A percentile compares a stretch with the other conserved stretches of the same genome.
These are phyloP conservation scores for Gonapodya prolifera DNA, from an alignment of 192 early-diverging fungal genomes.

Conservation along the genomic window DNA sequence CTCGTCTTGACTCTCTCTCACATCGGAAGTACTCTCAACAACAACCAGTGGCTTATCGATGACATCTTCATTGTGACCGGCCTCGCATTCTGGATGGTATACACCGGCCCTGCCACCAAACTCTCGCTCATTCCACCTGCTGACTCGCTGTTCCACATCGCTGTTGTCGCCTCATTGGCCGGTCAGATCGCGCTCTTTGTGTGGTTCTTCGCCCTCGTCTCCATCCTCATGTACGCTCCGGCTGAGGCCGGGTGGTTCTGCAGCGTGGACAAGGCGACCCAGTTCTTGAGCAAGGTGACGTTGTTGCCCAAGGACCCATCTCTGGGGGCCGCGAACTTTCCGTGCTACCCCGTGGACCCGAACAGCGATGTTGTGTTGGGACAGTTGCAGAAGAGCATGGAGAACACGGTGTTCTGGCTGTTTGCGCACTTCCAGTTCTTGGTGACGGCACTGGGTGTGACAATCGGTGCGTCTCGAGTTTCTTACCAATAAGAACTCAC, in stretches of 20 bases:
- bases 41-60: conserved; percentile 40
- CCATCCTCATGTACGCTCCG: conserved; percentile 1
- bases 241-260: conserved; percentile 22
- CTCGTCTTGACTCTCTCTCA: conserved; percentile 19
- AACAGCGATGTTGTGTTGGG: not conserved
- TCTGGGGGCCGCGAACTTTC: conserved; percentile 14
- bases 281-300: conserved; percentile 10
- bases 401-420: conserved; percentile 34
- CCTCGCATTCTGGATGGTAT: conserved; percentile 29
- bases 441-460: conserved; percentile 16
- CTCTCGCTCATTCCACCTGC: conserved; percentile 14
- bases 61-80: conserved; percentile 24
- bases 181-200: conserved; percentile 26
- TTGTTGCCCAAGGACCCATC: conserved; percentile 18
- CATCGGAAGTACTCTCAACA: conserved; percentile 20
- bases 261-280: conserved; percentile 13
- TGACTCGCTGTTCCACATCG: conserved; percentile 23
- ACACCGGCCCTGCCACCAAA: conserved; percentile 7
- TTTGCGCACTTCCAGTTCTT: conserved; percentile 30
- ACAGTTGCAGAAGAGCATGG: conserved; percentile 13
- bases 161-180: conserved; percentile 19
- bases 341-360: conserved; percentile 18
- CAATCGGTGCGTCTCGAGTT: too few species aligned
- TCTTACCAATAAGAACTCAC: too few species aligned
- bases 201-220: conserved; percentile 18